Base-by-base conservation (phyloP, 169 alveolate species). In the Eimeria sp. region DNA sequence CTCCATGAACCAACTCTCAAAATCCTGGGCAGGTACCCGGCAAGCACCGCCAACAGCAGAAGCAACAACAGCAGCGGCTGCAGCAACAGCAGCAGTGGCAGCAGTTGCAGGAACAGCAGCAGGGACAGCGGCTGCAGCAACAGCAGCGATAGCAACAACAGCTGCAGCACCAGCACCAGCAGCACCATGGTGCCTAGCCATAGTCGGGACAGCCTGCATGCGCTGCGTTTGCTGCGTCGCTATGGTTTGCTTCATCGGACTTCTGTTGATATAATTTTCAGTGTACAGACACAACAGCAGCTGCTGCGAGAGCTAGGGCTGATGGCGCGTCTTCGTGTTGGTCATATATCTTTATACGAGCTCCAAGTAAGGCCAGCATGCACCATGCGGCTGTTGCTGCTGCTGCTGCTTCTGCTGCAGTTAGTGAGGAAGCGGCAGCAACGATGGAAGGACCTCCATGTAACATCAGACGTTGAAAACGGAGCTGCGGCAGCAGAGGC, bases 201-300 rank as follows among this genome's bases (percentile, higher is more conserved):
- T 73, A 57, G 49, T 30, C 90, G 65, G n/a, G 90, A 82, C 90
- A 82, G 90, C 18, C 90, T 82, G 73, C 47, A n/a, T 82, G 90
- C 90, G 51, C 73, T 82, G 65, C 73, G 73, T 27, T 57, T 82
- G 73, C 90, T 82, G 72, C 65, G 72, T 6, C 47, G n/a, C 30
- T 51, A 34, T 34, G 43, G 43, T n/a, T 57, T 82, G 73, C 90
- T 82, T 70, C 90, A 45, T 30, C 65, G 51, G 27, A 82, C 90
- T 30, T 82, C 90, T 2, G 90, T 82, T 6, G 90, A 82, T 30
- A 30, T 82, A 20, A 82, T 82, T 82, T 82, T 47, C 34, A 51
- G 73, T 82, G 90, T 82, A 82, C 90, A 82, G 90, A 82, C 90
- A 54, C 90, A 43, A 0, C 90, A 82, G 73, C 90, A 82, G 90